phyloP scores from a whole-genome alignment of 2,329 filamentous ascomycete species.

The Stenocarpella maydis region DNA sequence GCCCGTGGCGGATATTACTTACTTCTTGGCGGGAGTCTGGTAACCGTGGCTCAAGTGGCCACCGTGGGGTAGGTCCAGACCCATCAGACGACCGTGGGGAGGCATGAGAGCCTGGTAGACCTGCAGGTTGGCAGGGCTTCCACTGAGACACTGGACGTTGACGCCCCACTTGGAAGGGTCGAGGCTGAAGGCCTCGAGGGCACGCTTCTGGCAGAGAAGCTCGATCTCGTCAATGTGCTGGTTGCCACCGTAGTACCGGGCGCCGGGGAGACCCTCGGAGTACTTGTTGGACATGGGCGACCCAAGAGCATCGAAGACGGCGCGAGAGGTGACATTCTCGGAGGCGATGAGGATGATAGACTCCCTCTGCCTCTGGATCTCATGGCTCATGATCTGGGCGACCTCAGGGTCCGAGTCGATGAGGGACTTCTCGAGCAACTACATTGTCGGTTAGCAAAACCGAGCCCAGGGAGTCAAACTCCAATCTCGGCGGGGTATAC shows the following conservation, averaged over 20 bases:
- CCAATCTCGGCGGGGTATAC: conserved; percentile 32
- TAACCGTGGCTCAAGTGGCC: conserved; percentile 97
- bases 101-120: conserved; percentile 98
- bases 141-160: conserved; percentile 94
- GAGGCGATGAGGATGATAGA: conserved; percentile 99
- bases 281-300: conserved; percentile 99
- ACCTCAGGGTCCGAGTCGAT: conserved; percentile 93
- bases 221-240: conserved; percentile 98
- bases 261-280: conserved; percentile 97
- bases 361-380: conserved; percentile 96
- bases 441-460: conserved; percentile 42
- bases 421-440: conserved; percentile 97
- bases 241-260: conserved; percentile 98
- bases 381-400: conserved; percentile 94
- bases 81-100: conserved; percentile 96
- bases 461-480: not conserved
- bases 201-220: conserved; percentile 92
- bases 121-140: conserved; percentile 95
- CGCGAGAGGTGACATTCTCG: conserved; percentile 98
- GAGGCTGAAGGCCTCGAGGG: conserved; percentile 88
- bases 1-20: conserved; percentile 46
- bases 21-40: conserved; percentile 94
- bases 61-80: conserved; percentile 91
- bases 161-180: conserved; percentile 94
- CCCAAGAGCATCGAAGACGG: conserved; percentile 96